Base-by-base conservation (phyloP, 1,284 basidiomycete species). In the Malassezia sp. region DNA sequence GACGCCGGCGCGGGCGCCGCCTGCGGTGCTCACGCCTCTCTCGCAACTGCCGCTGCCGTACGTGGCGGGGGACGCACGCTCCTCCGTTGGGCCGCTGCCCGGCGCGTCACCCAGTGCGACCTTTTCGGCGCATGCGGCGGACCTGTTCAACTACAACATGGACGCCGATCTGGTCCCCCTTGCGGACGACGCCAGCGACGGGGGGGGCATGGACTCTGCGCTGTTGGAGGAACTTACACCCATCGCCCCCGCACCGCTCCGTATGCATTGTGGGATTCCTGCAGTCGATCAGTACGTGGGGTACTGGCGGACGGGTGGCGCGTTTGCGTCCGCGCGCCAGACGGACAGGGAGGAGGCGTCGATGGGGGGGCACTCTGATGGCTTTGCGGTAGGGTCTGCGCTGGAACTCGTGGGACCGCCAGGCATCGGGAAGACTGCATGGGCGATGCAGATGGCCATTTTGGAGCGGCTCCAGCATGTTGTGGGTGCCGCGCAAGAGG, bases 361-460 rank as follows among this genome's bases (percentile, higher is more conserved):
- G 4, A 9, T 4, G 5, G 47, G 47, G n/a, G n/a, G n/a, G n/a
- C n/a, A n/a, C n/a, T n/a, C n/a, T n/a, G n/a, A n/a, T n/a, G n/a
- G n/a, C 1, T 49, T 49, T 21, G 35, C 47, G 2, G n/a, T 44
- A 2, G 47, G 47, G 12, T 43, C 41, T 4, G 47, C 35, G 3
- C 31, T 49, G 2, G 47, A 49, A 26, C 38, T 49, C 9, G 41
- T 44, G 1, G 47, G 47, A 10, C 47, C 47, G 4, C 47, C 47
- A 11, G 47, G 47, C n/a, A 11, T 24, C 1, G 47, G 47, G 10
- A 49, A 49, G 20, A 49, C 47, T 18, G 20, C 23, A 1, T 49
- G 47, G 47, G 36, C 31, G 5, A 21, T 44, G 15, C 36, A 44
- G 17, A 43, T 49, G 37, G 47, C 47, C 4, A 26, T 49, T 10